Evolutionary conservation across 768 basidiomycete genomes (phyloP), one percentile per base, ranked within the genome.

Genomic region (Tylopilus plumbeoviolaceoides): DNA sequence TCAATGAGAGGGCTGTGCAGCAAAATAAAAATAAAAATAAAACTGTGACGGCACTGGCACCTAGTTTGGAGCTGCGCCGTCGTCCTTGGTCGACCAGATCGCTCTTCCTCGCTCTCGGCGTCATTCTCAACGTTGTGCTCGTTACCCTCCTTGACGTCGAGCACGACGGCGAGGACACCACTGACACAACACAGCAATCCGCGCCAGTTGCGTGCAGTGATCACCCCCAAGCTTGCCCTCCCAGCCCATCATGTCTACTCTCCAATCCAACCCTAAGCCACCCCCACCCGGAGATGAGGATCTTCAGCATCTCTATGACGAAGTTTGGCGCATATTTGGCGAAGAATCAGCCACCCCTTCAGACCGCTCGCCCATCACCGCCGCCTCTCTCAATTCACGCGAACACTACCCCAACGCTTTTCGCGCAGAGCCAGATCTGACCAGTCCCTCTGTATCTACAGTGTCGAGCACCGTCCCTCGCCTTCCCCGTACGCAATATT

Each of bases 261-360:
- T 67, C 47, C 69, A 72, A 20, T 53, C 70, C 39, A 65, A 70
- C 56, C 54, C 62, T 55, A 73, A 62, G 56, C 64, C 68, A 27
- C 68, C 69, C 15, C 73, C 73, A 7, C 80, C 84, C 4, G 79
- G 79, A 36, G 87, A 89, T 56, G 82, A 83, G 60, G 87, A 89
- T 63, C 76, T 89, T 5, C 84, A 87, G 59, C 76, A 78, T 51
- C 78, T 90, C 41, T 90, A 89, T 68, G 80, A 88, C 57, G 84
- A 87, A 66, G 87, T 89, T 20, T 84, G 84, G 74, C 80, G 80
- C 42, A 80, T 79, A 27, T 89, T 87, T 60, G 69, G 75, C 28
- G 82, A 85, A 47, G 77, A 78, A 59, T 31, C 68, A 4, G 0
- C 57, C 5, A 68, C 77, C 0, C 67, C 70, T 27, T 56, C 68